Percentiles rank a stretch among this genome's conserved stretches.
Conservation (phyloP, 345 rosid genomes). For the Hevea brasiliensis region DNA sequence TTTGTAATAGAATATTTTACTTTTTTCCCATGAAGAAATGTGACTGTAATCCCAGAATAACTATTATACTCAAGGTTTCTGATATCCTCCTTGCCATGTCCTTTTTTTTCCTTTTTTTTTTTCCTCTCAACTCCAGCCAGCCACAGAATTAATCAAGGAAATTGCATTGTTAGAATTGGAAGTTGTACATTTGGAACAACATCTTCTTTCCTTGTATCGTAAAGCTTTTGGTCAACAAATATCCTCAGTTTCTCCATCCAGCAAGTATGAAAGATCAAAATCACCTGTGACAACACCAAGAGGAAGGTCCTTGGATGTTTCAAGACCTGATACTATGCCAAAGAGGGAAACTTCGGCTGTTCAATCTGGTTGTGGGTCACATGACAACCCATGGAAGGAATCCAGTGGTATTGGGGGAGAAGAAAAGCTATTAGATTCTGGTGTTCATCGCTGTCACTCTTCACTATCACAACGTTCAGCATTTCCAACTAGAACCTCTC, state of each 20-base stretch:
- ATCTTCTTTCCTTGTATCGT: constrained; percentile 84
- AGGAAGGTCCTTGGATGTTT: constrained; percentile 41
- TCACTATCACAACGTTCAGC: constrained; percentile 67
- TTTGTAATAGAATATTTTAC: constrained; percentile 3
- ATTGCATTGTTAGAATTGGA: constrained; percentile 86
- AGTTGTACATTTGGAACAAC: constrained; percentile 82
- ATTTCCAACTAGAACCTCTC: constrained; percentile 48
- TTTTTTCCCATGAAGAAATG: neutral
- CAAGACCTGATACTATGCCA: constrained; percentile 39
- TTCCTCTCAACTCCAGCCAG: constrained; percentile 46
- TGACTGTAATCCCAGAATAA: no score
- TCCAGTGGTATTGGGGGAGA: constrained; percentile 34
- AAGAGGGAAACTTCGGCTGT: constrained; percentile 42
- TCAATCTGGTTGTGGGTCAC: constrained; percentile 39
- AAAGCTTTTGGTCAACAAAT: constrained; percentile 77
- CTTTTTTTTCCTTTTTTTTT: neutral
- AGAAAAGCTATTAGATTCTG: constrained; percentile 47
- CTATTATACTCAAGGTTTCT: neutral
- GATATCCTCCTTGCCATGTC: constrained; percentile 8
- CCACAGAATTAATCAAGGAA: constrained; percentile 81
- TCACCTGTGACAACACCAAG: constrained; percentile 47
- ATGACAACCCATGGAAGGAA: constrained; percentile 37
- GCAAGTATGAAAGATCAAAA: constrained; percentile 47
- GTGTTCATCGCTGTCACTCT: constrained; percentile 78
- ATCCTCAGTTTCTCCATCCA: constrained; percentile 49